Conservation (phyloP, 345 rosid genomes). For the Adansonia digitata region DNA sequence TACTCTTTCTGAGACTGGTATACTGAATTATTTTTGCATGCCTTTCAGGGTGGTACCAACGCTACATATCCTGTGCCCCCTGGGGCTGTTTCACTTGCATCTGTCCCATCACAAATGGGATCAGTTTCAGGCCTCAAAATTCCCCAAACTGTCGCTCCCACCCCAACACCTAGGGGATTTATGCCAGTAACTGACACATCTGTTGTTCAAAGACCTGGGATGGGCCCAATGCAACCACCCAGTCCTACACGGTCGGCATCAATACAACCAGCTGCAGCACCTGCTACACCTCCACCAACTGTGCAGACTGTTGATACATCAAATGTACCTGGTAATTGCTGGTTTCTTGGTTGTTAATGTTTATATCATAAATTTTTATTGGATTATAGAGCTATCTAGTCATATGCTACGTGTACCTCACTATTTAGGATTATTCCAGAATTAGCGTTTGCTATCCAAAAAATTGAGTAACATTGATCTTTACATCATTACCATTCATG, state of each 20-base stretch:
- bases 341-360: conserved; percentile 2
- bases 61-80: conserved; percentile 52
- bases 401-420: not conserved
- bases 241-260: conserved; percentile 52
- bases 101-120: conserved; percentile 45
- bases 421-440: not conserved
- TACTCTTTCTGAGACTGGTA: conserved; percentile 3
- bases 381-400: conserved; percentile 1
- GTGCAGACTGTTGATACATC: conserved; percentile 87
- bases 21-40: conserved; percentile 16
- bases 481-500: not conserved
- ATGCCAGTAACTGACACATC: conserved; percentile 55
- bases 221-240: conserved; percentile 52
- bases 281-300: conserved; percentile 82
- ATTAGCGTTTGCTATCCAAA: not conserved
- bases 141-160: conserved; percentile 56
- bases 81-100: conserved; percentile 45
- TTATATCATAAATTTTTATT: conserved; percentile 5
- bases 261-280: conserved; percentile 49
- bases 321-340: conserved; percentile 70
- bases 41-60: conserved; percentile 54
- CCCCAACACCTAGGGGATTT: conserved; percentile 43
- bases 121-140: conserved; percentile 46
- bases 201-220: conserved; percentile 62
- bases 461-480: not conserved